Evolutionary conservation across 257 asterid genomes (phyloP).

Genomic region (Orobanche coerulescens): DNA sequence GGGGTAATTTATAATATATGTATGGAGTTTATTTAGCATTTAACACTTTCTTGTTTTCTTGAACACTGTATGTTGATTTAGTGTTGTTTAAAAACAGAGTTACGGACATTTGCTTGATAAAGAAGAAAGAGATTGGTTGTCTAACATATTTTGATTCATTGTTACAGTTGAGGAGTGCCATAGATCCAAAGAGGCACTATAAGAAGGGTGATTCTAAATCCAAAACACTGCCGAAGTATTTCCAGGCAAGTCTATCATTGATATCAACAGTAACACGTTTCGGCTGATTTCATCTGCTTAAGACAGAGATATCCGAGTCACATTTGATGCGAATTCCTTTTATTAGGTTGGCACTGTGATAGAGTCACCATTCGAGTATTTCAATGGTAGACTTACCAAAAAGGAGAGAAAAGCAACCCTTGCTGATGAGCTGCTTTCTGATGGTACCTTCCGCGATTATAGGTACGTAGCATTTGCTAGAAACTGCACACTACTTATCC

Average conservation of each 20-base stretch:
- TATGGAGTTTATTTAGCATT: too few species aligned
- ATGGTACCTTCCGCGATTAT: conserved; percentile 39
- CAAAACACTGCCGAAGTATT: conserved; percentile 77
- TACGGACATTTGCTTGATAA: too few species aligned
- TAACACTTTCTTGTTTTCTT: too few species aligned
- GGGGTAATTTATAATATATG: too few species aligned
- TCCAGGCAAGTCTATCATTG: conserved; percentile 53
- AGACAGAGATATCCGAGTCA: neutral
- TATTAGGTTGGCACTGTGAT: conserved; percentile 87
- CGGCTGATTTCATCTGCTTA: neutral
- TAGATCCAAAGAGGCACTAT: conserved; percentile 81
- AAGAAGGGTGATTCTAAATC: conserved; percentile 70
- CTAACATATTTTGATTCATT: too few species aligned
- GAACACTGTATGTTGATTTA: too few species aligned
- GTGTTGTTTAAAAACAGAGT: too few species aligned
- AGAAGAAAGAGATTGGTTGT: too few species aligned
- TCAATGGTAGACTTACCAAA: conserved; percentile 68
- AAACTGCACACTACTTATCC: neutral
- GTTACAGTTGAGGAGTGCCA: conserved; percentile 60
- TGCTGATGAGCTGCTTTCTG: conserved; percentile 86
- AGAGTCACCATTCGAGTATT: conserved; percentile 71
- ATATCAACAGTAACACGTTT: conserved; percentile 2
- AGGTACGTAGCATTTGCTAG: conserved; percentile 37
- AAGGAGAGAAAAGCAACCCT: conserved; percentile 79
- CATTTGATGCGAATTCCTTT: conserved; percentile 10